phyloP scores from a whole-genome alignment of 2,329 filamentous ascomycete species.

The Alternaria arbusti region DNA sequence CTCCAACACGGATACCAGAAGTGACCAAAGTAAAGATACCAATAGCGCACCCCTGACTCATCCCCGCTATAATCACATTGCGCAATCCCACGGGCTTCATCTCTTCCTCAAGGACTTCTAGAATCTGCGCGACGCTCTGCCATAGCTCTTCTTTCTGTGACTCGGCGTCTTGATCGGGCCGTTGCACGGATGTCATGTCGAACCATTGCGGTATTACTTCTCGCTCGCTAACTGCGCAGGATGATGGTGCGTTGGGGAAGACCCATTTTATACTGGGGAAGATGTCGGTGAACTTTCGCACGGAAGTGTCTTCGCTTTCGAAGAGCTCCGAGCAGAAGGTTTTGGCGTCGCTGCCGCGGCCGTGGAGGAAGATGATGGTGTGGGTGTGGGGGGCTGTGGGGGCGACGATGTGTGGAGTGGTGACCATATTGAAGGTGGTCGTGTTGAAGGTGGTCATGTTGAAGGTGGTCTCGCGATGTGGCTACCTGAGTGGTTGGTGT shows the following conservation, averaged over 20 bases:
- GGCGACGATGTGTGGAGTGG: background rate
- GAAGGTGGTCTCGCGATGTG: background rate
- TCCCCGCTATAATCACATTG: slow-evolving; percentile 27
- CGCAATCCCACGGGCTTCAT: slow-evolving; percentile 3
- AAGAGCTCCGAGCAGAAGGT: slow-evolving; percentile 54
- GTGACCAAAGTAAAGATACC: slow-evolving; percentile 18
- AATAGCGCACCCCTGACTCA: slow-evolving; percentile 34
- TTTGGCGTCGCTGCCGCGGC: slow-evolving; percentile 48
- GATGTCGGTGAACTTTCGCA: slow-evolving; percentile 45
- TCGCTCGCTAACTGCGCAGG: slow-evolving; percentile 30
- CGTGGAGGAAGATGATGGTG: slow-evolving; percentile 58
- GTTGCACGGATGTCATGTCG: slow-evolving; percentile 55
- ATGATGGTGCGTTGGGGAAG: slow-evolving; percentile 54
- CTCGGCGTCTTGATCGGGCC: slow-evolving; percentile 51
- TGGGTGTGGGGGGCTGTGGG: slow-evolving; percentile 47
- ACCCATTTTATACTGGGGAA: slow-evolving; percentile 53
- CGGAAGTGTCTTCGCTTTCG: slow-evolving; percentile 18
- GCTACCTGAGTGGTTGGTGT: background rate
- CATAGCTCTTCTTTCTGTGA: slow-evolving; percentile 53
- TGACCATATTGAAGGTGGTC: background rate
- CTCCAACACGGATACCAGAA: slow-evolving; percentile 7
- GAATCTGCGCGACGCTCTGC: slow-evolving; percentile 47
- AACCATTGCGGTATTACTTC: slow-evolving; percentile 54
- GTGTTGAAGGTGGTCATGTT: background rate
- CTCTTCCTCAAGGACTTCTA: slow-evolving; percentile 33